Evolutionary conservation across 139 green algal genomes (phyloP), one percentile per base, ranked within the genome.

Genomic region (Astrephomene gubernaculifera): DNA sequence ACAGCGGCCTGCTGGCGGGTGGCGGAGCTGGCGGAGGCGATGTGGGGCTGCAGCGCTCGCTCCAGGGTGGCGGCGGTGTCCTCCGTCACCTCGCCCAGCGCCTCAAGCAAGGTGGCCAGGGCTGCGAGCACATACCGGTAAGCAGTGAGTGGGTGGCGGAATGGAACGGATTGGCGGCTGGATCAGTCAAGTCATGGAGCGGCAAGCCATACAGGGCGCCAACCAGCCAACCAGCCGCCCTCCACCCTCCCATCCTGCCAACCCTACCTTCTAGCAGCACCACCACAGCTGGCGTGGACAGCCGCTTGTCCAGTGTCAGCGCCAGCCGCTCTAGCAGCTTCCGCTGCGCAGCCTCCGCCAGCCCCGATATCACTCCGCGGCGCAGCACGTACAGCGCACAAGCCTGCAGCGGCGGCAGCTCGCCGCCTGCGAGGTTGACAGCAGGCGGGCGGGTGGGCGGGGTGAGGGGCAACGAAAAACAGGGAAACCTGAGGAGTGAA

Each of bases 381-480:
- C 95, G 89, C 64, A 98, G 73, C 44, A 98, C 89, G 81, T 96
- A 98, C 45, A 98, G 86, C 49, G 93, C 90, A 61, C 87, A 93
- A 0, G 95, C 95, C 90, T 96, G 92, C 65, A 85, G 31, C 38
- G 76, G 76, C 2, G 76, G 76, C 76, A 73, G 60, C 31, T 83
- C 76, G n/a, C 76, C 65, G 60, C 76, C 74, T 82, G 57, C 0
- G 10, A n/a, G n/a, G n/a, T n/a, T n/a, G n/a, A n/a, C n/a, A n/a
- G n/a, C n/a, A n/a, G n/a, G n/a, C n/a, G n/a, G n/a, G n/a, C n/a
- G n/a, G n/a, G n/a, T n/a, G n/a, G n/a, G n/a, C n/a, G n/a, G n/a
- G n/a, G 39, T 38, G 38, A 54, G 38, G 2, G 39, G 65, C 49
- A 57, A 22, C 63, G 29, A 6, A 70, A 19, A 70, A 10, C 49